Percentiles rank a stretch among this genome's conserved stretches.
These are phyloP conservation scores for Calocera cornea DNA, from an alignment of 768 basidiomycete species.

Conservation along the genomic window DNA sequence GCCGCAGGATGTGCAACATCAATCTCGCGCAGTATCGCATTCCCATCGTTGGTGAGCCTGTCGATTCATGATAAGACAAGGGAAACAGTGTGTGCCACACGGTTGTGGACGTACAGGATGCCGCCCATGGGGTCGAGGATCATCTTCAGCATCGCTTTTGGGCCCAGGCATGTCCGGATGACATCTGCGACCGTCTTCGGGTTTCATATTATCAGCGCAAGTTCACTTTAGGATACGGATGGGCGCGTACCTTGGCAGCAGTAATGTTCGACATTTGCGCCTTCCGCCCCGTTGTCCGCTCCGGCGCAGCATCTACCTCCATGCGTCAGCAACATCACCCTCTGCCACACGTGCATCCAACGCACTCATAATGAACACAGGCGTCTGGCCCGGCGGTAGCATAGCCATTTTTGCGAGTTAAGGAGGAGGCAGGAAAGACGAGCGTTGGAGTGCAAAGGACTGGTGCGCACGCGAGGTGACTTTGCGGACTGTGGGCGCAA, in stretches of 20 bases:
- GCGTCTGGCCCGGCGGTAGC: slow-evolving; percentile 28
- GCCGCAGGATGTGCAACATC: slow-evolving; percentile 98
- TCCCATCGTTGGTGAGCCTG: slow-evolving; percentile 96
- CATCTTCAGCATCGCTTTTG: slow-evolving; percentile 99
- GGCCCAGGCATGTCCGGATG: slow-evolving; percentile 90
- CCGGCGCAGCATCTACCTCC: slow-evolving; percentile 71
- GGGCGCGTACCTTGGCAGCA: slow-evolving; percentile 67
- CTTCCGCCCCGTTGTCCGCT: slow-evolving; percentile 86
- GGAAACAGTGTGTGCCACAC: background rate
- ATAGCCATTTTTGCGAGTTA: background rate
- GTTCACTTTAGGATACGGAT: background rate
- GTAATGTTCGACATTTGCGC: slow-evolving; percentile 95
- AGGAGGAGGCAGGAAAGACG: background rate
- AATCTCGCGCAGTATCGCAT: slow-evolving; percentile 94
- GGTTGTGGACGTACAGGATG: slow-evolving; percentile 62
- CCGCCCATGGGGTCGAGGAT: slow-evolving; percentile 99
- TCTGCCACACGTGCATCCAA: background rate
- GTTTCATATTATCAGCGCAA: background rate
- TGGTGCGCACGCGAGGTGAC: background rate
- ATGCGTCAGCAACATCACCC: background rate
- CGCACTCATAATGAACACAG: slow-evolving; percentile 75
- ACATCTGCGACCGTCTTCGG: slow-evolving; percentile 90
- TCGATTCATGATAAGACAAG: slow-evolving; percentile 1
- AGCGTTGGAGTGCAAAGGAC: background rate
- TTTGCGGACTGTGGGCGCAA: background rate